Evolutionary conservation across 2,329 filamentous ascomycete genomes (phyloP).

Genomic region (Claviceps sp.): DNA sequence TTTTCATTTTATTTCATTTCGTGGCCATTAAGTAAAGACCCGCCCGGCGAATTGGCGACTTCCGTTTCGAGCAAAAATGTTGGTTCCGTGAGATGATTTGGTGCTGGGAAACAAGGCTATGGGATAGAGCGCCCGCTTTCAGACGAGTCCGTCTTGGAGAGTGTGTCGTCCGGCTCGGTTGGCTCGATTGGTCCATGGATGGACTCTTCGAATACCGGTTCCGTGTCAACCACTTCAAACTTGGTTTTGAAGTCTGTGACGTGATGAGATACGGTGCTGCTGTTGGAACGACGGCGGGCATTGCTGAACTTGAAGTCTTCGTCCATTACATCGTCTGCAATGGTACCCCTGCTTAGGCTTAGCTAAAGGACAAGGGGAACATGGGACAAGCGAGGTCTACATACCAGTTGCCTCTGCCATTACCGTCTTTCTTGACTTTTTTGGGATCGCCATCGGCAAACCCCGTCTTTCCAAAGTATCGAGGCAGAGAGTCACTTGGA

Average conservation of each 20-base stretch:
- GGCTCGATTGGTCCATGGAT: slow-evolving; percentile 53
- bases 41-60: not conserved
- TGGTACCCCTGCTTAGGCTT: slow-evolving; percentile 54
- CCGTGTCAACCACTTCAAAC: slow-evolving; percentile 79
- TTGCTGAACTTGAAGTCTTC: slow-evolving; percentile 74
- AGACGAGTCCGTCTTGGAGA: slow-evolving; percentile 43
- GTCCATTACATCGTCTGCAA: slow-evolving; percentile 75
- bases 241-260: slow-evolving; percentile 85
- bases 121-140: slow-evolving; percentile 44
- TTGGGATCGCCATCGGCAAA: slow-evolving; percentile 71
- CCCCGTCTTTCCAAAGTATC: slow-evolving; percentile 85
- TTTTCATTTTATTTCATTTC: slow-evolving; percentile 12
- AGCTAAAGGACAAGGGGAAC: not conserved
- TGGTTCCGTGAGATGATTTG: slow-evolving; percentile 11
- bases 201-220: slow-evolving; percentile 84
- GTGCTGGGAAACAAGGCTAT: slow-evolving; percentile 15
- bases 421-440: slow-evolving; percentile 94
- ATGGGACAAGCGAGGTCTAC: slow-evolving; percentile 16
- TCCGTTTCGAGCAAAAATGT: slow-evolving; percentile 2
- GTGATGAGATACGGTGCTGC: slow-evolving; percentile 57
- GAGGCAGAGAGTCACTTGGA: slow-evolving; percentile 63
- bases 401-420: slow-evolving; percentile 89
- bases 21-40: not conserved
- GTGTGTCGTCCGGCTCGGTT: slow-evolving; percentile 36
- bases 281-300: slow-evolving; percentile 84